Conservation (phyloP, 2,329 filamentous ascomycete species). For the Colletotrichum higginsianum region DNA sequence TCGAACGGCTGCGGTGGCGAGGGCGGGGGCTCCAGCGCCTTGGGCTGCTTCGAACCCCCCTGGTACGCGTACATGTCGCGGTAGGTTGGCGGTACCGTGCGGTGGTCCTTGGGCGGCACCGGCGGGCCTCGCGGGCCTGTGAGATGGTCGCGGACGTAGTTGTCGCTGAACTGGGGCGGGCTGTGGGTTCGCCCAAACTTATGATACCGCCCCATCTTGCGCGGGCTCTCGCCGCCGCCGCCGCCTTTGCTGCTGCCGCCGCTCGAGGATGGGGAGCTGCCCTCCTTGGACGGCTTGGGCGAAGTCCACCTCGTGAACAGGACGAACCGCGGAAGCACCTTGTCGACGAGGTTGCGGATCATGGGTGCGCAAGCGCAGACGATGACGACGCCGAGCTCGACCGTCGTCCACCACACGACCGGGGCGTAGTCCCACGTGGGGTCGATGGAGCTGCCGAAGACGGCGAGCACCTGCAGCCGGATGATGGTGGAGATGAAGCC, state of each 20-base stretch:
- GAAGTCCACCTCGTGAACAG: slow-evolving; percentile 23
- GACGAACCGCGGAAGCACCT: slow-evolving; percentile 13
- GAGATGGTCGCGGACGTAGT: slow-evolving; percentile 31
- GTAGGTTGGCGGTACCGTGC: neutral
- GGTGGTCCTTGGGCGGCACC: neutral
- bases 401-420: slow-evolving; percentile 47
- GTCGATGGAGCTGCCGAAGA: slow-evolving; percentile 41
- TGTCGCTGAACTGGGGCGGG: slow-evolving; percentile 35
- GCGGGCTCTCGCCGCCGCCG: slow-evolving; percentile 13
- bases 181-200: slow-evolving; percentile 22
- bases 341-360: slow-evolving; percentile 41
- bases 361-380: slow-evolving; percentile 48
- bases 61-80: slow-evolving; percentile 27
- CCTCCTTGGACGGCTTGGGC: slow-evolving; percentile 11
- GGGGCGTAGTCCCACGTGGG: slow-evolving; percentile 42
- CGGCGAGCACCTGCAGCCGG: slow-evolving; percentile 41
- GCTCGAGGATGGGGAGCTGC: slow-evolving; percentile 14
- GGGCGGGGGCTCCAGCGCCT: slow-evolving; percentile 4
- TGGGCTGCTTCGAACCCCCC: neutral
- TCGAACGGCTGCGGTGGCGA: slow-evolving; percentile 22
- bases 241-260: too few relatives aligned
- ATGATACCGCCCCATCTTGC: slow-evolving; percentile 12
- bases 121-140: neutral
- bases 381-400: slow-evolving; percentile 46
- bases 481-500: slow-evolving; percentile 43